Evolutionary conservation across 306 rosid species (phyloP).

Genomic region (Acmispon strigosus): DNA sequence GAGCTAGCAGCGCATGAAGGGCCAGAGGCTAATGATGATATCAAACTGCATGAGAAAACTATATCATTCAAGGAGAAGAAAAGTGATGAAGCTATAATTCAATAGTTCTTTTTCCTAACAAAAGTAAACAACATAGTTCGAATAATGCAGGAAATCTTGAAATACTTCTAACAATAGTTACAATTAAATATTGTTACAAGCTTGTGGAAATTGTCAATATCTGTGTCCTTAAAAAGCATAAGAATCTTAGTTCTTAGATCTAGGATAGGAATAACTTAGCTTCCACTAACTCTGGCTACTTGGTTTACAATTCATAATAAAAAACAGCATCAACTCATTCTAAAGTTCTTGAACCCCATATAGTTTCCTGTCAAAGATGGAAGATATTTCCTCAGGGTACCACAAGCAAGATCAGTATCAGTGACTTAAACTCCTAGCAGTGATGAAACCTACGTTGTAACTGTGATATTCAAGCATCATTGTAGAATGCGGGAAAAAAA

Average conservation of each 20-base stretch:
- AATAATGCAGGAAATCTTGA: background rate
- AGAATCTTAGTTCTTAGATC: background rate
- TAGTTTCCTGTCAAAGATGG: background rate
- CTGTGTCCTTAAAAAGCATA: conserved; percentile 14
- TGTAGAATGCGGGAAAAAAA: conserved; percentile 9
- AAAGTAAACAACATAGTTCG: background rate
- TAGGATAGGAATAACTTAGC: conserved; percentile 18
- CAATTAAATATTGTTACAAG: conserved; percentile 17
- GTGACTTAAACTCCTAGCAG: conserved; percentile 13
- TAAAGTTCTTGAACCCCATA: background rate
- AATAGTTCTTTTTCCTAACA: background rate
- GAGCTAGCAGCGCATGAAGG: background rate
- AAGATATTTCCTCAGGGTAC: background rate
- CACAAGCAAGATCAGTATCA: conserved; percentile 18
- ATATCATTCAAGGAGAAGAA: background rate
- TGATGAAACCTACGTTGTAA: conserved; percentile 17
- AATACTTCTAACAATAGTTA: conserved; percentile 13
- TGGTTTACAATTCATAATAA: conserved; percentile 17
- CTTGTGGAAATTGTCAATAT: conserved; percentile 7
- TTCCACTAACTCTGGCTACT: conserved; percentile 16
- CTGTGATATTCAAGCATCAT: conserved; percentile 31
- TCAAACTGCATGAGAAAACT: background rate
- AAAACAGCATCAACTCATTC: conserved; percentile 8
- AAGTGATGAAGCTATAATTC: background rate
- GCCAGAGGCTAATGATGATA: background rate